Evolutionary conservation across 2,329 filamentous ascomycete species (phyloP).

Genomic region (Aureobasidium sp.): DNA sequence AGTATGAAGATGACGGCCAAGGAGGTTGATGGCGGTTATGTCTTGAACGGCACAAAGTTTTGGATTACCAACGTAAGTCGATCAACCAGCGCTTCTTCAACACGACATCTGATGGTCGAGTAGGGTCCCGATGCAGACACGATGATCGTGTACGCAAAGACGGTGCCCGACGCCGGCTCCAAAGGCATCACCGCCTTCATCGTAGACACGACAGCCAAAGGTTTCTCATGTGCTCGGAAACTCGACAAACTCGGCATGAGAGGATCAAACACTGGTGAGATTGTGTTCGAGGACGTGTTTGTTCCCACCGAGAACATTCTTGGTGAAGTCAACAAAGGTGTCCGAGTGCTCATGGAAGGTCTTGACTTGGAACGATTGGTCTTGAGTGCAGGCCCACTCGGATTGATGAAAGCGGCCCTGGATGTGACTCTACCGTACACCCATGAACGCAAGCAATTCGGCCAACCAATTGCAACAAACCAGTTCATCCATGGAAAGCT

Average conservation of each 20-base stretch:
- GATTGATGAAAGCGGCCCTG: slow-evolving; percentile 86
- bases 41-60: slow-evolving; percentile 91
- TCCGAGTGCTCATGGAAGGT: slow-evolving; percentile 90
- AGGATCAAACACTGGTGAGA: slow-evolving; percentile 89
- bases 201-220: slow-evolving; percentile 61
- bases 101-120: neutral
- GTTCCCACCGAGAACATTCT: slow-evolving; percentile 76
- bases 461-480: slow-evolving; percentile 75
- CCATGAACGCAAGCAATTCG: slow-evolving; percentile 85
- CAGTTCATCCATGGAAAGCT: slow-evolving; percentile 89
- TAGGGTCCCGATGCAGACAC: slow-evolving; percentile 78
- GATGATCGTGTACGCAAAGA: slow-evolving; percentile 96
- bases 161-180: slow-evolving; percentile 64
- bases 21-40: slow-evolving; percentile 71
- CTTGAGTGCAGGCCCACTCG: slow-evolving; percentile 79
- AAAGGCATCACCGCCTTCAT: slow-evolving; percentile 96
- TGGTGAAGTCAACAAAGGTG: slow-evolving; percentile 70
- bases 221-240: slow-evolving; percentile 82
- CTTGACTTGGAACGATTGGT: slow-evolving; percentile 90
- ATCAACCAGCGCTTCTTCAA: neutral
- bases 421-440: slow-evolving; percentile 82
- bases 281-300: slow-evolving; percentile 84
- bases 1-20: slow-evolving; percentile 85
- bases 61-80: slow-evolving; percentile 84
- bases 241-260: slow-evolving; percentile 98